Conservation (phyloP, 129 eudicot genomes). For the Ambrosia artemisiifolia region DNA sequence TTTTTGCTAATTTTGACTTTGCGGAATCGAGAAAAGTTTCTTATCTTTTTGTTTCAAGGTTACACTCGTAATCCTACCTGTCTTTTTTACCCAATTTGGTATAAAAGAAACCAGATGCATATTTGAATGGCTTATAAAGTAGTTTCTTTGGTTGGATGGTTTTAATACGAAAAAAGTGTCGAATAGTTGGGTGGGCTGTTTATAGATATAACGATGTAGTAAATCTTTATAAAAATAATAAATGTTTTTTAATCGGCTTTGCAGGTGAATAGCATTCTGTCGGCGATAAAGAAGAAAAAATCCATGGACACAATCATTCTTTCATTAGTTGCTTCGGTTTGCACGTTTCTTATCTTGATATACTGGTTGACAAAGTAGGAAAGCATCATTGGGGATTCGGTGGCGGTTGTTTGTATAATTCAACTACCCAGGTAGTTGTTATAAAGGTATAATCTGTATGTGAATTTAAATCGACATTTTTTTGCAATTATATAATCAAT, state of each 20-base stretch:
- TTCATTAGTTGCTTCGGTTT: constrained; percentile 87
- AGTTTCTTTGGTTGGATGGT: not conserved
- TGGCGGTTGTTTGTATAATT: constrained; percentile 20
- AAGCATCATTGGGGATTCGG: constrained; percentile 10
- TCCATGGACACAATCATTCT: constrained; percentile 97
- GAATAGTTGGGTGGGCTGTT: not conserved
- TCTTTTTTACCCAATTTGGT: too few species aligned
- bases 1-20: too few species aligned
- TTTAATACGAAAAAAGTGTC: not conserved
- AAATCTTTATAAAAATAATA: not conserved
- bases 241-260: not conserved
- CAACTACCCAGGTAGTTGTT: constrained; percentile 16
- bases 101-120: too few species aligned
- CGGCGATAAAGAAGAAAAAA: constrained; percentile 94
- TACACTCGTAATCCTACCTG: too few species aligned
- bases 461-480: constrained; percentile 19
- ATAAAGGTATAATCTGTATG: constrained; percentile 25
- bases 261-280: constrained; percentile 82
- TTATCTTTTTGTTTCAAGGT: too few species aligned
- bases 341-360: constrained; percentile 88
- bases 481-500: constrained; percentile 22
- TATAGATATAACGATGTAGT: not conserved
- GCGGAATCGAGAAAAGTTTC: too few species aligned
- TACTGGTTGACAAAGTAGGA: constrained; percentile 87
- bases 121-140: too few species aligned